Evolutionary conservation across 2,329 filamentous ascomycete genomes (phyloP).

Genomic region (Beauveria caledonica): DNA sequence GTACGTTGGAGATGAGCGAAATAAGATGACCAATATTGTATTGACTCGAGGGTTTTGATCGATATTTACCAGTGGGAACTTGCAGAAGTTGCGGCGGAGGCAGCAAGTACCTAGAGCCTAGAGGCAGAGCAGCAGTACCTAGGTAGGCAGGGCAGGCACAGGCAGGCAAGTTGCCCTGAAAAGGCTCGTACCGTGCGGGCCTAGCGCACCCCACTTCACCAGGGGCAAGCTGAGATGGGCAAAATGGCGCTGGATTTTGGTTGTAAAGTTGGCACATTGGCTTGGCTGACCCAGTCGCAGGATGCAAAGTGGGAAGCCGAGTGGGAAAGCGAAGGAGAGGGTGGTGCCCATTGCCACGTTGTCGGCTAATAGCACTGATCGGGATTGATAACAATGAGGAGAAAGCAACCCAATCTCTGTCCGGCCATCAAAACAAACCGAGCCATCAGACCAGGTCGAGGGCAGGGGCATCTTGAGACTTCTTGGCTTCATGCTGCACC

Average conservation of each 20-base stretch:
- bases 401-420: no score
- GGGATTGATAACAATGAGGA: no score
- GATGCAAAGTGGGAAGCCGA: not conserved
- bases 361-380: no score
- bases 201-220: not conserved
- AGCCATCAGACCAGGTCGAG: not conserved
- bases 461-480: not conserved
- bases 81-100: not conserved
- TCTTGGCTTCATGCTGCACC: not conserved
- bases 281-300: not conserved
- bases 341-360: no score
- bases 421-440: no score
- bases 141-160: no score
- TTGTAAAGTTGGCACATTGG: not conserved
- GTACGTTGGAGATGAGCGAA: not conserved
- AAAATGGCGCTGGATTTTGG: not conserved
- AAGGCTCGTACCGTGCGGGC: slow-evolving; percentile 9
- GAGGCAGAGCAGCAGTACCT: no score
- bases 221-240: not conserved
- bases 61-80: not conserved
- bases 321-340: not conserved
- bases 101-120: no score
- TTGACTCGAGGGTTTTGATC: not conserved
- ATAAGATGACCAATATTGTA: not conserved
- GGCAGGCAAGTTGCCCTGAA: not conserved